Evolutionary conservation across 306 rosid genomes (phyloP), one percentile per base, ranked within the genome.

Genomic region (Castanopsis chinensis): DNA sequence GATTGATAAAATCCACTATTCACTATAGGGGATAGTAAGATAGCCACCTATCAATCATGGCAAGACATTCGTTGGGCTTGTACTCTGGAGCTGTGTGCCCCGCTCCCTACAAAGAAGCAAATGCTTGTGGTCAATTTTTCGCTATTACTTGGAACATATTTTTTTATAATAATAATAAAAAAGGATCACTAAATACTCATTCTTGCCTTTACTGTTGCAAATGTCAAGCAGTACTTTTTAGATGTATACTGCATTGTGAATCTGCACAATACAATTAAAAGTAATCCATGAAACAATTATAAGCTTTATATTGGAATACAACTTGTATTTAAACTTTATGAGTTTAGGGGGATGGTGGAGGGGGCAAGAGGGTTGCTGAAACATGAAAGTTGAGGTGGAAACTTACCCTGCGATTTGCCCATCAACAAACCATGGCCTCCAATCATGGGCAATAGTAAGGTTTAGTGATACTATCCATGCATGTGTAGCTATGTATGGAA

Each of bases 391-490:
- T 37, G 45, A 37, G 45, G 59, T 15, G 35, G 45, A 61, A 54
- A 58, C 85, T 20, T n/a, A 88, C 92, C 92, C 92, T 27, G 86
- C 80, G 32, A 86, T 49, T 75, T 86, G 86, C 10, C 80, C 79
- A 28, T 84, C 74, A n/a, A 74, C 74, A 76, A 64, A 81, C 89
- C 92, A 86, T 65, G 89, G 86, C 49, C 75, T 81, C 92, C 89
- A 86, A 28, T 60, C 83, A 28, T 71, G 41, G 4, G 20, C 70
- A 2, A 79, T 17, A 18, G 82, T 76, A 63, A 84, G 70, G 63
- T 82, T 84, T 59, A 88, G 78, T 45, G 80, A 77, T 72, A 27
- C 71, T 32, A 88, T 86, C 92, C 92, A 86, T 18, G 68, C 78
- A 2, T 43, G 52, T 0, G 92, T 86, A 3, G 80, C 82, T 73